Evolutionary conservation across 768 basidiomycete genomes (phyloP).

Genomic region (Suillus luteus): DNA sequence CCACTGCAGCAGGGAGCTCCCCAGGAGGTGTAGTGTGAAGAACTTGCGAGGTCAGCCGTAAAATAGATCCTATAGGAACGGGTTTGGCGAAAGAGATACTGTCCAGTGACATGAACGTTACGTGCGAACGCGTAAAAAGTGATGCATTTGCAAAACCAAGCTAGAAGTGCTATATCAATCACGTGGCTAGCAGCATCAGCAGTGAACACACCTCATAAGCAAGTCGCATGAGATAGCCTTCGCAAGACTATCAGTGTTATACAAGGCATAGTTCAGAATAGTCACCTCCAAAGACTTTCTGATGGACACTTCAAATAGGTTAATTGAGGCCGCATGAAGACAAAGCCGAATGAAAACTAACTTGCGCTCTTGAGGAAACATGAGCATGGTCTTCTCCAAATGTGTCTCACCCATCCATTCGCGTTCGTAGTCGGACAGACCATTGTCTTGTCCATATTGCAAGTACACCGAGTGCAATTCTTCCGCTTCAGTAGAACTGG

Average conservation of each 20-base stretch:
- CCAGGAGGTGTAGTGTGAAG: slow-evolving; percentile 49
- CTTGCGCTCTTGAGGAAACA: slow-evolving; percentile 89
- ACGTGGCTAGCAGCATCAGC: neutral
- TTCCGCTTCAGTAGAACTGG: slow-evolving; percentile 66
- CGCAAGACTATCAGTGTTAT: neutral
- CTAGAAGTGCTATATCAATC: slow-evolving; percentile 34
- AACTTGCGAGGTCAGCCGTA: slow-evolving; percentile 71
- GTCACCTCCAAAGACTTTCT: slow-evolving; percentile 79
- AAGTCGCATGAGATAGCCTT: slow-evolving; percentile 59
- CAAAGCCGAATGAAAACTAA: slow-evolving; percentile 34
- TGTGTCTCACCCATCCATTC: slow-evolving; percentile 79
- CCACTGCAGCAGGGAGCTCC: slow-evolving; percentile 50
- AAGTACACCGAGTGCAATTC: slow-evolving; percentile 73
- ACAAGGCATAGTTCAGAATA: neutral
- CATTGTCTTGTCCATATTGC: slow-evolving; percentile 48
- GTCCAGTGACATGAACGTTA: slow-evolving; percentile 78
- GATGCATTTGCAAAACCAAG: slow-evolving; percentile 74
- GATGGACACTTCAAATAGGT: slow-evolving; percentile 57
- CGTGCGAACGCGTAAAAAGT: slow-evolving; percentile 64
- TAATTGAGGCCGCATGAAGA: neutral
- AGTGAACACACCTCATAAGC: slow-evolving; percentile 61
- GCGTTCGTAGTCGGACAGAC: slow-evolving; percentile 39
- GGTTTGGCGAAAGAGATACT: slow-evolving; percentile 78
- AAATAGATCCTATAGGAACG: slow-evolving; percentile 82
- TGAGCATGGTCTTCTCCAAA: slow-evolving; percentile 68